phyloP scores from a whole-genome alignment of 139 green algal species.

The Chlorella vulgaris region DNA sequence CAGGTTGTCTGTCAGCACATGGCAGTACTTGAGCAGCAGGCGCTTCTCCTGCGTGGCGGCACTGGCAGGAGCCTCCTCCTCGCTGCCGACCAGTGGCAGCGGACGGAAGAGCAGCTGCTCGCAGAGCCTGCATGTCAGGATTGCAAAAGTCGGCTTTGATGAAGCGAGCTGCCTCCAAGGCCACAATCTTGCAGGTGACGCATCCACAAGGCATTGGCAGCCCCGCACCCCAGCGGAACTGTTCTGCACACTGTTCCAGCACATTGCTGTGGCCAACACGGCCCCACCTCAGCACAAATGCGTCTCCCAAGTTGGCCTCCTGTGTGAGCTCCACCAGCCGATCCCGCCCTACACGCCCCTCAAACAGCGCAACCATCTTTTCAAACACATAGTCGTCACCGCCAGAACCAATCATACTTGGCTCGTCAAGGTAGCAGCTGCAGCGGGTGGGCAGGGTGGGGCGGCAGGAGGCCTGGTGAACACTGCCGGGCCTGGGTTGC shows the following conservation, averaged over 20 bases:
- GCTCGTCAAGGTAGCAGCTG: constrained; percentile 26
- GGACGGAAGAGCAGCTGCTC: constrained; percentile 48
- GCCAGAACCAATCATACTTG: background rate
- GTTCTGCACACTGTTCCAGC: background rate
- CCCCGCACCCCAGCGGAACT: too few relatives aligned
- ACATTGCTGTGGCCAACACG: too few relatives aligned
- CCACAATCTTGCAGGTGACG: background rate
- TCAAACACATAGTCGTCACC: constrained; percentile 34
- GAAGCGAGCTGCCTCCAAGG: too few relatives aligned
- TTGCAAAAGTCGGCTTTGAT: too few relatives aligned
- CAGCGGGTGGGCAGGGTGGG: too few relatives aligned
- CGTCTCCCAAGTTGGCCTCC: constrained; percentile 31
- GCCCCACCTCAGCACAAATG: constrained; percentile 29
- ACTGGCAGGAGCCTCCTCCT: background rate
- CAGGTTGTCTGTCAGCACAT: constrained; percentile 25
- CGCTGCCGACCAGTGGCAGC: background rate
- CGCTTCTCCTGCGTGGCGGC: constrained; percentile 29
- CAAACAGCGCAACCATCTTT: constrained; percentile 53
- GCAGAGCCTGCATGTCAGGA: constrained; percentile 39
- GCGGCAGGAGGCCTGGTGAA: too few relatives aligned
- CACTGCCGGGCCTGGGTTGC: too few relatives aligned
- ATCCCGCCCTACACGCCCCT: constrained; percentile 32
- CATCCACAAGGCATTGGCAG: too few relatives aligned
- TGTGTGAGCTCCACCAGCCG: constrained; percentile 49
- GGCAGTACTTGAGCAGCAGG: constrained; percentile 43